Percentiles rank a stretch among this genome's conserved stretches.
Conservation (phyloP, 345 rosid species). For the Limnanthes douglasii region DNA sequence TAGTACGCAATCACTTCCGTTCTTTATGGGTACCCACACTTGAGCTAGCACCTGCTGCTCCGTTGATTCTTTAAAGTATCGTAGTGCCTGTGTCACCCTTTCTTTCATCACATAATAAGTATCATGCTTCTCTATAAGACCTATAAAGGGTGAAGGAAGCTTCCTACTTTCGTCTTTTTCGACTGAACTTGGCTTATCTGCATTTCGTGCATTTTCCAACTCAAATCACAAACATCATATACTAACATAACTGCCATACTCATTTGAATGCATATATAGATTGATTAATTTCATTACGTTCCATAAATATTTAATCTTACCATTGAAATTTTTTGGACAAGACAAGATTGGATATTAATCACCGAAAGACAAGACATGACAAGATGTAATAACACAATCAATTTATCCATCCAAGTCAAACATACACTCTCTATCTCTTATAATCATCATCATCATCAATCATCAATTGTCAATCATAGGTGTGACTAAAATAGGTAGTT, state of each 20-base stretch:
- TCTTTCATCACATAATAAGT: conserved; percentile 50
- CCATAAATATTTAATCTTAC: too few species aligned
- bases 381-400: too few species aligned
- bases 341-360: not conserved
- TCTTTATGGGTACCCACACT: conserved; percentile 83
- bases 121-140: conserved; percentile 41
- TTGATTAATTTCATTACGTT: too few species aligned
- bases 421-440: too few species aligned
- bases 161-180: conserved; percentile 14
- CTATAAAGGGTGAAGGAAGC: conserved; percentile 34
- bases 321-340: too few species aligned
- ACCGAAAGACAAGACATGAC: not conserved
- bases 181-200: conserved; percentile 27
- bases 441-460: too few species aligned
- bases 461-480: too few species aligned
- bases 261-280: too few species aligned
- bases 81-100: conserved; percentile 76
- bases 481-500: not conserved
- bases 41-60: conserved; percentile 85
- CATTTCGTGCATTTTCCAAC: conserved; percentile 7
- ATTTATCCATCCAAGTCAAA: too few species aligned
- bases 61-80: conserved; percentile 67
- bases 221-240: conserved; percentile 8
- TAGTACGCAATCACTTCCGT: conserved; percentile 38
- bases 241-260: too few species aligned